Evolutionary conservation across 495 filamentous ascomycete genomes (phyloP).

Genomic region (Aeminium ludgeri): DNA sequence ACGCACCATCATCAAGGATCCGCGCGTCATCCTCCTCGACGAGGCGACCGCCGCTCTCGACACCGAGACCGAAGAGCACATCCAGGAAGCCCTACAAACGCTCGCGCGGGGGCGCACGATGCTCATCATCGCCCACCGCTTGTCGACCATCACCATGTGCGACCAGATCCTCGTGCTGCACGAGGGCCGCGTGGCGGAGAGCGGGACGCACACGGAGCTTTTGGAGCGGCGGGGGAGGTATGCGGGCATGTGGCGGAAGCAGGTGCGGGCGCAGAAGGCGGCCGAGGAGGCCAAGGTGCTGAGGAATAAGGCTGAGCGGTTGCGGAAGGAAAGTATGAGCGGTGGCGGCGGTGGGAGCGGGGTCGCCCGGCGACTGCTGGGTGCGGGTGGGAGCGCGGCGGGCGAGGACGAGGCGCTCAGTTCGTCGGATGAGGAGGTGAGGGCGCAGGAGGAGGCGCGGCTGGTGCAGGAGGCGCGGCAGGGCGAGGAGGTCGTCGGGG

Average conservation of each 20-base stretch:
- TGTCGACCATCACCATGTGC: constrained; percentile 86
- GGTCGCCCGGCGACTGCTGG: no score
- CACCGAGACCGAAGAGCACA: constrained; percentile 90
- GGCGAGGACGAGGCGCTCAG: constrained; percentile 15
- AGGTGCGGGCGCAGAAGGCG: constrained; percentile 74
- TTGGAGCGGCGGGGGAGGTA: constrained; percentile 64
- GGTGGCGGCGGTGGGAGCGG: constrained; percentile 3
- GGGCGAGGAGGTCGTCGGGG: background rate
- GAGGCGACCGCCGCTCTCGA: constrained; percentile 94
- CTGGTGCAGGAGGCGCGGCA: constrained; percentile 1
- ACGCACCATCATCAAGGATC: constrained; percentile 88
- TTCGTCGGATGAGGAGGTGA: no score
- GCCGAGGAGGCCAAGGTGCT: constrained; percentile 48
- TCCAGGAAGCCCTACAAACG: constrained; percentile 66
- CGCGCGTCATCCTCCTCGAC: constrained; percentile 87
- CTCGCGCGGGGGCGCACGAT: constrained; percentile 74
- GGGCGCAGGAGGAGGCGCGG: constrained; percentile 19
- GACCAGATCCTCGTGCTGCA: constrained; percentile 91
- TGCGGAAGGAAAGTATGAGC: constrained; percentile 27
- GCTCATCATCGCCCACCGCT: constrained; percentile 68
- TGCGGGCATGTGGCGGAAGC: constrained; percentile 88
- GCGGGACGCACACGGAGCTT: constrained; percentile 73
- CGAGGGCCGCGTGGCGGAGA: constrained; percentile 66
- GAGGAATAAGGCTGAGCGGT: constrained; percentile 39
- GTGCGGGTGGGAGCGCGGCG: constrained; percentile 4